A percentile compares a stretch with the other conserved stretches of the same genome.
phyloP scores from a whole-genome alignment of 2,329 filamentous ascomycete species.

The Ascochyta viciae-villosae region DNA sequence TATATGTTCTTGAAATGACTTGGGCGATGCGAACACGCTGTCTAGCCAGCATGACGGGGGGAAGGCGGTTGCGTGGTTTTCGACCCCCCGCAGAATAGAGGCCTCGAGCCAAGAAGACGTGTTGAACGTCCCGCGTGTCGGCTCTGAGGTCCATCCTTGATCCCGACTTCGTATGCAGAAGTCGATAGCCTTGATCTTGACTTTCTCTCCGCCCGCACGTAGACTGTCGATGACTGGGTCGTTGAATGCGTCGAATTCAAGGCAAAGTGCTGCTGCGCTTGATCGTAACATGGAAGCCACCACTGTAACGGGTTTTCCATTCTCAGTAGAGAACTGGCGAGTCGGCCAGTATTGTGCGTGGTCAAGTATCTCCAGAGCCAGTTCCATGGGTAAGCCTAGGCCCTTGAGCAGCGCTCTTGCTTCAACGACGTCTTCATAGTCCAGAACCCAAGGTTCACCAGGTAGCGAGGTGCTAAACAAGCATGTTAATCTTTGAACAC shows the following conservation, averaged over 20 bases:
- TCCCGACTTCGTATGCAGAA: slow-evolving; percentile 36
- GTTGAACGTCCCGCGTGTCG: slow-evolving; percentile 31
- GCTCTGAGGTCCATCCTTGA: slow-evolving; percentile 44
- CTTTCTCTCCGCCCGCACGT: slow-evolving; percentile 19
- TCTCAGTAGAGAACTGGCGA: slow-evolving; percentile 6
- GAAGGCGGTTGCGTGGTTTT: slow-evolving; percentile 2
- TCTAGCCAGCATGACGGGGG: slow-evolving; percentile 12
- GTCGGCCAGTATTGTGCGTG: slow-evolving; percentile 36
- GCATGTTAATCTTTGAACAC: neutral
- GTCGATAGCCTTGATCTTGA: slow-evolving; percentile 31
- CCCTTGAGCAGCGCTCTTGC: slow-evolving; percentile 31
- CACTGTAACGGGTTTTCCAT: neutral
- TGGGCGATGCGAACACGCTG: neutral
- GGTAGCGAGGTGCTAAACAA: neutral
- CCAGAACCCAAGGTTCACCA: slow-evolving; percentile 6
- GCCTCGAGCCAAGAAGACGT: slow-evolving; percentile 45
- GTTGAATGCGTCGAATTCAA: slow-evolving; percentile 23
- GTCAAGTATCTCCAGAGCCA: slow-evolving; percentile 39
- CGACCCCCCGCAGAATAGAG: slow-evolving; percentile 34
- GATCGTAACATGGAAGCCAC: slow-evolving; percentile 4
- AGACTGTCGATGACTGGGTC: slow-evolving; percentile 11
- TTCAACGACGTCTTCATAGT: slow-evolving; percentile 33
- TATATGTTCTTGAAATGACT: slow-evolving; percentile 6
- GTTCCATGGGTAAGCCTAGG: slow-evolving; percentile 37
- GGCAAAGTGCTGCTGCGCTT: slow-evolving; percentile 24